Conservation (phyloP, 2,329 filamentous ascomycete species). For the Cladosporium sphaerospermum region DNA sequence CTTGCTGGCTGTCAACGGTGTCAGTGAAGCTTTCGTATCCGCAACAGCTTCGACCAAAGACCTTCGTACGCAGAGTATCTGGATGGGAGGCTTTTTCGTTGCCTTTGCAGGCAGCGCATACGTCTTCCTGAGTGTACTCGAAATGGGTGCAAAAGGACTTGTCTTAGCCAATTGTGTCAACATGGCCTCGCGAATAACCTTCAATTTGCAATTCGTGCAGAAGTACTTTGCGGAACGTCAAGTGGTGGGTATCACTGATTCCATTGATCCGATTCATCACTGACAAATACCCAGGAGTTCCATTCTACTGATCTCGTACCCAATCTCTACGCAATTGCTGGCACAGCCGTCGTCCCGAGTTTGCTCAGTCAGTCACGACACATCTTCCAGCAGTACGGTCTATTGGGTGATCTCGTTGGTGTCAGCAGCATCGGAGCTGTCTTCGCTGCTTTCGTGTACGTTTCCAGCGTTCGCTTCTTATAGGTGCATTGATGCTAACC, state of each 20-base stretch:
- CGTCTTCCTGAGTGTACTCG: slow-evolving; percentile 62
- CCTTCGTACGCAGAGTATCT: slow-evolving; percentile 69
- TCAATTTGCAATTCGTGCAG: slow-evolving; percentile 69
- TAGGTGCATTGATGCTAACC: background rate
- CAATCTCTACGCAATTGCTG: slow-evolving; percentile 30
- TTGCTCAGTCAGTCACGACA: slow-evolving; percentile 30
- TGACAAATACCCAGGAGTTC: slow-evolving; percentile 20
- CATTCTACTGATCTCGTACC: slow-evolving; percentile 25
- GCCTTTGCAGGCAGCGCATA: slow-evolving; percentile 71
- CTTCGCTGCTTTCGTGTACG: slow-evolving; percentile 34
- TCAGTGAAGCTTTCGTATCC: slow-evolving; percentile 87
- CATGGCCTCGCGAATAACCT: slow-evolving; percentile 77
- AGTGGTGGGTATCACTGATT: slow-evolving; percentile 15
- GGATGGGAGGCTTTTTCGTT: slow-evolving; percentile 77
- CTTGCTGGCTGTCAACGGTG: slow-evolving; percentile 82
- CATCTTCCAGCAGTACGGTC: slow-evolving; percentile 30
- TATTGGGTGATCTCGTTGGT: slow-evolving; percentile 37
- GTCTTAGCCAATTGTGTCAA: slow-evolving; percentile 86
- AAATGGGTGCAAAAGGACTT: slow-evolving; percentile 69
- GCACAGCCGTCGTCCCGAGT: slow-evolving; percentile 31
- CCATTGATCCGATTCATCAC: too few species aligned
- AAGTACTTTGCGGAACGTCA: slow-evolving; percentile 52
- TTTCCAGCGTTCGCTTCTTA: slow-evolving; percentile 2
- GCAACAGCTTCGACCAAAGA: slow-evolving; percentile 72
- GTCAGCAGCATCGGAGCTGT: slow-evolving; percentile 32